phyloP scores from a whole-genome alignment of 1,284 basidiomycete genomes.

The Cryptococcus sp. region DNA sequence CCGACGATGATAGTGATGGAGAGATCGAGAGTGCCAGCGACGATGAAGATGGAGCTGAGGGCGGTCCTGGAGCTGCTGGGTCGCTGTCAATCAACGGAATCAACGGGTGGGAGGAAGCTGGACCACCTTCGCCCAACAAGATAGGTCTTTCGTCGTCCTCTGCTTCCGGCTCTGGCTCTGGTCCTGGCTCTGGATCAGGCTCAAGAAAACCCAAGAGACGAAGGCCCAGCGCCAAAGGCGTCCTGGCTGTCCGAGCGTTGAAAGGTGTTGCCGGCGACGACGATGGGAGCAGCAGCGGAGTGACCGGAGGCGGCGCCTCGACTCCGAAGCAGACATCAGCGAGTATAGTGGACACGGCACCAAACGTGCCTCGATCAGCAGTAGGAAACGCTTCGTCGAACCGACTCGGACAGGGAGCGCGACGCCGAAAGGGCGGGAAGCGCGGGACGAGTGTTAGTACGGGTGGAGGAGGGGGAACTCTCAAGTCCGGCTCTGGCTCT shows the following conservation, averaged over 20 bases:
- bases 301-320: conserved; percentile 18
- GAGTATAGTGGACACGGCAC: conserved; percentile 1
- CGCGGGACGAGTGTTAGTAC: neutral
- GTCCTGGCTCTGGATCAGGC: too few species aligned
- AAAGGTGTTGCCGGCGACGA: conserved; percentile 26
- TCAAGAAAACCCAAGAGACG: conserved; percentile 33
- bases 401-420: neutral
- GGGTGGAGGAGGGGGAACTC: conserved; percentile 5
- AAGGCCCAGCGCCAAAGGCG: conserved; percentile 36
- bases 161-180: neutral
- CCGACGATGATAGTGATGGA: conserved; percentile 30
- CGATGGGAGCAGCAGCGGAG: too few species aligned
- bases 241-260: conserved; percentile 41
- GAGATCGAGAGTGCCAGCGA: conserved; percentile 9
- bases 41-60: neutral
- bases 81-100: conserved; percentile 11
- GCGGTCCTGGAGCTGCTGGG: neutral
- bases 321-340: conserved; percentile 29
- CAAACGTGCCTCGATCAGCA: neutral
- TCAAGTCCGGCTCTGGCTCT: conserved; percentile 14
- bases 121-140: neutral
- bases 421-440: neutral
- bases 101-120: conserved; percentile 19
- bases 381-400: neutral
- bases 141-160: conserved; percentile 2